Evolutionary conservation across 2,329 filamentous ascomycete species (phyloP), one percentile per base, ranked within the genome.

Genomic region (Pseudogymnoascus sp.): DNA sequence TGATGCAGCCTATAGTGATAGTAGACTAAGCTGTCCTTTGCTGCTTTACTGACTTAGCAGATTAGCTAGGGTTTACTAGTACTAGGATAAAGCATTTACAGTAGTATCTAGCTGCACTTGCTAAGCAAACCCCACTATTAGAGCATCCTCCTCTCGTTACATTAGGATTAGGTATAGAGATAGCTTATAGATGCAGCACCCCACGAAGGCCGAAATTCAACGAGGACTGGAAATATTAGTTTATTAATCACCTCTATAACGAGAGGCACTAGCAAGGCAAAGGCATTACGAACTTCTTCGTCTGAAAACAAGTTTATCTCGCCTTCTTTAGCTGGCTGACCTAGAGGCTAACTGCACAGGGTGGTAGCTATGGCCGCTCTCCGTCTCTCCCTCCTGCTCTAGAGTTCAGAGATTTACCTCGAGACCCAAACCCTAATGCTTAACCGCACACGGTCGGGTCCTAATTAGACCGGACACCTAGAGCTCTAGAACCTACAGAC

Each of bases 221-320:
- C 59, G 65, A 62, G 16, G 62, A 67, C 37, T 23, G 28, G 16
- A 25, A 67, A 16, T 62, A 31, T 18, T 61, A 65, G 12, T 66
- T 66, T 38, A 49, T 67, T 11, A 62, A 42, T 61, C 36, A 67
- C 36, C 40, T 68, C 61, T 38, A 67, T 43, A 43, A 64, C 28
- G 31, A 63, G 14, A 14, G 31, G 5, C 5, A 63, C 6, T 36
- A 67, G 16, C 36, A 62, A 28, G 60, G 62, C 14, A 38, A 62
- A n/a, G 36, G 63, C 14, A 63, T 67, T 36, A 66, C 63, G 34
- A 65, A 63, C 21, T 64, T 65, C 60, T 68, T 68, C 63, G 42
- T 65, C n/a, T 23, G 28, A 23, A 63, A 61, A 63, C 66, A 56
- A 16, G 59, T 65, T 23, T 68, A 67, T 43, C 59, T 66, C 31